Conservation (phyloP, 2,329 filamentous ascomycete species). For the Malbranchea cinnamomea region DNA sequence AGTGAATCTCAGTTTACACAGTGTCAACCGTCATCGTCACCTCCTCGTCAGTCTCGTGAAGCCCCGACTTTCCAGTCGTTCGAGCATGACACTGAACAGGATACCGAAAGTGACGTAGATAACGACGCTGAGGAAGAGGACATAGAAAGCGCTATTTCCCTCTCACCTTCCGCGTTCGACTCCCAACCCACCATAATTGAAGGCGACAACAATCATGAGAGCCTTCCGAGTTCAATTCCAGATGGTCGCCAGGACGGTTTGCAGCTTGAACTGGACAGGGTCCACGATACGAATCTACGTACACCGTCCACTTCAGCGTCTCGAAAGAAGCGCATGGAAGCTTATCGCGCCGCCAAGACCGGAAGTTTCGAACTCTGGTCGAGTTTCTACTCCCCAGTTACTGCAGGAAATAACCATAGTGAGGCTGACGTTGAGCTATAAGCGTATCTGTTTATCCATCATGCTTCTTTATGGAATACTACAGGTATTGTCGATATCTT, state of each 20-base stretch:
- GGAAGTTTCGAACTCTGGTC: constrained; percentile 29
- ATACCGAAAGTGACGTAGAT: constrained; percentile 2
- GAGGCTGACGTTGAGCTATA: constrained; percentile 29
- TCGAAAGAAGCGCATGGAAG: constrained; percentile 15
- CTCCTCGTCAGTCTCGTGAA: no score
- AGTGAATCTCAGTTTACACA: no score
- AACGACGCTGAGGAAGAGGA: not conserved
- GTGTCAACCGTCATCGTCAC: not conserved
- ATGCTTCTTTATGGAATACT: no score
- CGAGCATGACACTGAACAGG: constrained; percentile 5
- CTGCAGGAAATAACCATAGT: constrained; percentile 28
- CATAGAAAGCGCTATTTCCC: constrained; percentile 11
- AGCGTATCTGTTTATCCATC: constrained; percentile 1
- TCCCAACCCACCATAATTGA: constrained; percentile 10
- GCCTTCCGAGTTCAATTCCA: no score
- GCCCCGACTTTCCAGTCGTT: no score
- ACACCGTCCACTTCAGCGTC: constrained; percentile 3
- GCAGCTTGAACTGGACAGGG: no score
- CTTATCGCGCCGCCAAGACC: constrained; percentile 27
- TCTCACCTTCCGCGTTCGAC: constrained; percentile 16
- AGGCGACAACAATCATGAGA: not conserved
- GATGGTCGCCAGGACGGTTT: no score
- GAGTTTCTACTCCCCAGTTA: constrained; percentile 26
- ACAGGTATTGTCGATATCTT: no score
- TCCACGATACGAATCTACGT: not conserved